A percentile compares a stretch with the other conserved stretches of the same genome.
Evolutionary conservation across 495 filamentous ascomycete species (phyloP).

Genomic region (Annulohypoxylon stygium): DNA sequence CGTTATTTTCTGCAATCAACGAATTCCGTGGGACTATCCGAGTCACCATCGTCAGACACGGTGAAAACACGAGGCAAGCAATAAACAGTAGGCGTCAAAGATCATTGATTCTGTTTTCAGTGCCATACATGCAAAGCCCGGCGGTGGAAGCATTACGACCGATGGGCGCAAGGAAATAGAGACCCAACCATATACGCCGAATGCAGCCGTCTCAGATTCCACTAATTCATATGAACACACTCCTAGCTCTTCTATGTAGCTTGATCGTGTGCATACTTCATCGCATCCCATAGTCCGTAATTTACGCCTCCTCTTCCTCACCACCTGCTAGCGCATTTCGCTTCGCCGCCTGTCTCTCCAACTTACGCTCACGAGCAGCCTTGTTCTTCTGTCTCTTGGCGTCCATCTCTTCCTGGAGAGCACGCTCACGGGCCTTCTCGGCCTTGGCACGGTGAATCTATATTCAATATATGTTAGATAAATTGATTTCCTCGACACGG

Average conservation of each 20-base stretch:
- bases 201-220: slow-evolving; percentile 65
- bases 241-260: slow-evolving; percentile 50
- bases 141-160: slow-evolving; percentile 56
- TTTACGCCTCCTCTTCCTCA: slow-evolving; percentile 76
- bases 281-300: slow-evolving; percentile 52
- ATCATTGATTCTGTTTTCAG: slow-evolving; percentile 68
- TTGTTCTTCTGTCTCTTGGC: slow-evolving; percentile 99
- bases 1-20: not conserved
- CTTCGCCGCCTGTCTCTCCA: slow-evolving; percentile 90
- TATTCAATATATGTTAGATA: slow-evolving; percentile 31
- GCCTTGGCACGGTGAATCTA: slow-evolving; percentile 99
- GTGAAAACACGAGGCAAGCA: not conserved
- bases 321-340: slow-evolving; percentile 81
- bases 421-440: slow-evolving; percentile 93
- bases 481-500: slow-evolving; percentile 26
- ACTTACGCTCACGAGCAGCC: slow-evolving; percentile 97
- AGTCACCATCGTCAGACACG: too few species aligned
- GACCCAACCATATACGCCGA: slow-evolving; percentile 69
- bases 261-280: slow-evolving; percentile 47
- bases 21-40: not conserved
- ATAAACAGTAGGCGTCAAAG: slow-evolving; percentile 50
- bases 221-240: slow-evolving; percentile 55
- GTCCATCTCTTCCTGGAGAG: slow-evolving; percentile 99
- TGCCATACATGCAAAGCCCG: slow-evolving; percentile 66
- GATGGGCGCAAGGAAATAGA: slow-evolving; percentile 62